Conservation (phyloP, 768 basidiomycete genomes). For the Dioszegia hungarica region DNA sequence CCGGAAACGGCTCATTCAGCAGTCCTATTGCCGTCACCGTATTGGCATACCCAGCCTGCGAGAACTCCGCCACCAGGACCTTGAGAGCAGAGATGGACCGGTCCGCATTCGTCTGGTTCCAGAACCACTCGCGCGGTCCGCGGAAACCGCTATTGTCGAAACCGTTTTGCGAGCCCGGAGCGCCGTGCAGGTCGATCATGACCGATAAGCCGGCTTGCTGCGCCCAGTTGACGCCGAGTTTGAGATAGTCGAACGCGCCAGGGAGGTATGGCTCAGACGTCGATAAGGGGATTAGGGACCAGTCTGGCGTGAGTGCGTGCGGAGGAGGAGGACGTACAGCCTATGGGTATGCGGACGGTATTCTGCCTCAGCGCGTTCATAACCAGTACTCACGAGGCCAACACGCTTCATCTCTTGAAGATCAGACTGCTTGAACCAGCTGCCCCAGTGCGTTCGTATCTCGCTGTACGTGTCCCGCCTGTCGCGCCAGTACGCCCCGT, state of each 20-base stretch:
- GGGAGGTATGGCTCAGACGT: slow-evolving; percentile 33
- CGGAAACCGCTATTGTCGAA: slow-evolving; percentile 46
- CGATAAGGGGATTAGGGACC: slow-evolving; percentile 42
- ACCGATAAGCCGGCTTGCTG: slow-evolving; percentile 29
- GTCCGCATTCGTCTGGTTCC: slow-evolving; percentile 30
- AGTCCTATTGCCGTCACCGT: slow-evolving; percentile 43
- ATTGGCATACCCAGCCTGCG: slow-evolving; percentile 23
- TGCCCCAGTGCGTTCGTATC: slow-evolving; percentile 32
- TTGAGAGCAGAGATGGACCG: slow-evolving; percentile 36
- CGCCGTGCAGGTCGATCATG: slow-evolving; percentile 46
- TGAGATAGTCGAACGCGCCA: slow-evolving; percentile 42
- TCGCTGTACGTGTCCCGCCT: slow-evolving; percentile 34
- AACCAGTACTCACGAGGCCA: slow-evolving; percentile 2
- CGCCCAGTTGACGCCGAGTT: slow-evolving; percentile 42
- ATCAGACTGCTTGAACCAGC: slow-evolving; percentile 37
- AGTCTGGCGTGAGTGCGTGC: slow-evolving; percentile 27
- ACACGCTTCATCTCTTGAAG: slow-evolving; percentile 17
- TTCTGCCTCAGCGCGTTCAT: slow-evolving; percentile 40
- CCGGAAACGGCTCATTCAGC: slow-evolving; percentile 45
- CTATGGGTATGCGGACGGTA: slow-evolving; percentile 45
- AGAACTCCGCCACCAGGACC: slow-evolving; percentile 41
- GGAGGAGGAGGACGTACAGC: slow-evolving; percentile 24
- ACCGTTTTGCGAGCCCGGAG: slow-evolving; percentile 42
- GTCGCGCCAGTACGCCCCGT: slow-evolving; percentile 33
- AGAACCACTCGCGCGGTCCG: slow-evolving; percentile 38